Percentiles rank a stretch among this genome's conserved stretches.
Conservation (phyloP, 2,329 filamentous ascomycete species). For the Didymella glomerata region DNA sequence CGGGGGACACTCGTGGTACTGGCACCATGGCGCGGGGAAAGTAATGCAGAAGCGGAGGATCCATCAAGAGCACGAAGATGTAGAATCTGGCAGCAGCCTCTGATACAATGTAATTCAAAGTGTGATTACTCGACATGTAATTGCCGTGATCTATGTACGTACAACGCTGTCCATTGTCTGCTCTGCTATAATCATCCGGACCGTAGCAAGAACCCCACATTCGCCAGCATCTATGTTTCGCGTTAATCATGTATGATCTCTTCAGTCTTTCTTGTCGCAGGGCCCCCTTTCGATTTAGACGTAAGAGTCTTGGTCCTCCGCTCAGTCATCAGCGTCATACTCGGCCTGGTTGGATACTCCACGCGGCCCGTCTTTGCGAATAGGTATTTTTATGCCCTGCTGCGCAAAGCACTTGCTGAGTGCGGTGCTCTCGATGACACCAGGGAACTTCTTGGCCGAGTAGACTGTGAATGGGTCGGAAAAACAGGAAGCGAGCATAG, state of each 20-base stretch:
- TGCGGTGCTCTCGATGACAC: constrained; percentile 91
- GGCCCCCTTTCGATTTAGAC: too few species aligned
- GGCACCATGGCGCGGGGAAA: too few species aligned
- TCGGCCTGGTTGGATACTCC: constrained; percentile 55
- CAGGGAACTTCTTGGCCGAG: constrained; percentile 97
- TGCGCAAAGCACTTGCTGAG: constrained; percentile 91
- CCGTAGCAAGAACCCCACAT: not conserved
- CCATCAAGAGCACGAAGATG: not conserved
- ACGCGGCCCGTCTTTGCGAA: constrained; percentile 80
- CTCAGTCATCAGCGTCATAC: constrained; percentile 53
- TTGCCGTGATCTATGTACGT: not conserved
- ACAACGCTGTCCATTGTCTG: not conserved
- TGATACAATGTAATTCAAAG: not conserved
- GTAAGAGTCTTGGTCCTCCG: not conserved
- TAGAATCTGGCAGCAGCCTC: not conserved
- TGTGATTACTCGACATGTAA: not conserved
- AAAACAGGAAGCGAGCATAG: constrained; percentile 84
- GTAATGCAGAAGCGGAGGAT: not conserved
- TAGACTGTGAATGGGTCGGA: constrained; percentile 92
- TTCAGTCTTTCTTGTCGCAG: too few species aligned
- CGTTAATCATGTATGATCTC: not conserved
- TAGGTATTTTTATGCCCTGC: constrained; percentile 97
- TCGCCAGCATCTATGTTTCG: not conserved
- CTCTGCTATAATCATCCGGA: not conserved
- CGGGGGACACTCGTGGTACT: too few species aligned